Evolutionary conservation across 371 early-diverging fungal species (phyloP).

Genomic region (Quaeritorhiza haematococci): DNA sequence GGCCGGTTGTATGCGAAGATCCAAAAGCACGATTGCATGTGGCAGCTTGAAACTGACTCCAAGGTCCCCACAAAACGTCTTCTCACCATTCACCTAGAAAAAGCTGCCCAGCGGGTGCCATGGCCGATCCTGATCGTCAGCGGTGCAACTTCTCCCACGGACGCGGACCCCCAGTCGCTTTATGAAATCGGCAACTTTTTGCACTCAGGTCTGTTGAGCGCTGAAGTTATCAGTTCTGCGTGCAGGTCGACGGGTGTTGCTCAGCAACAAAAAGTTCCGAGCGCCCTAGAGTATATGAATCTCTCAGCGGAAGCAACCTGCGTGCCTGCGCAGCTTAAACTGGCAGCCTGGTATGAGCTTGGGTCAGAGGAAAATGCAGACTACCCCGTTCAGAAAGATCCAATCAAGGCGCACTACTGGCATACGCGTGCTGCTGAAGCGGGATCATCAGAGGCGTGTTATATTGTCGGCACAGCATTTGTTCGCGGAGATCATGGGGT

Average conservation of each 20-base stretch:
- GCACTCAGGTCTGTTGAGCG: neutral
- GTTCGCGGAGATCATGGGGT: constrained; percentile 18
- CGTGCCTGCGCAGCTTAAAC: constrained; percentile 31
- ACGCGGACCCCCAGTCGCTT: constrained; percentile 33
- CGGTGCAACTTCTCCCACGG: constrained; percentile 13
- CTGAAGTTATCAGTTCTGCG: too few relatives aligned
- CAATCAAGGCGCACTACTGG: constrained; percentile 14
- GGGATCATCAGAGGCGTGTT: constrained; percentile 36
- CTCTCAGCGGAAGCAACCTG: constrained; percentile 21
- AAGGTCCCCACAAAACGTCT: neutral
- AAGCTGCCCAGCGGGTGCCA: neutral
- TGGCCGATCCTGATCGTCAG: constrained; percentile 4
- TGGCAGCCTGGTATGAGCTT: constrained; percentile 39
- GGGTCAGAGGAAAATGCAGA: constrained; percentile 22
- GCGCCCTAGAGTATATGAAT: constrained; percentile 17
- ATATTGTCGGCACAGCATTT: constrained; percentile 24
- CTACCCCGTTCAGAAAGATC: constrained; percentile 26
- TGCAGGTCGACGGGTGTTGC: too few relatives aligned
- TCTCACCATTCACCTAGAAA: constrained; percentile 2
- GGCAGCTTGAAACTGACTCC: constrained; percentile 1
- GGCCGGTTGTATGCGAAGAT: constrained; percentile 1
- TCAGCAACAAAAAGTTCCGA: constrained; percentile 7
- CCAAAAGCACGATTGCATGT: neutral
- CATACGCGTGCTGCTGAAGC: constrained; percentile 26
- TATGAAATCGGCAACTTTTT: constrained; percentile 11